Evolutionary conservation across 1,139 yeast genomes (phyloP).

Genomic region (Candida sp.): DNA sequence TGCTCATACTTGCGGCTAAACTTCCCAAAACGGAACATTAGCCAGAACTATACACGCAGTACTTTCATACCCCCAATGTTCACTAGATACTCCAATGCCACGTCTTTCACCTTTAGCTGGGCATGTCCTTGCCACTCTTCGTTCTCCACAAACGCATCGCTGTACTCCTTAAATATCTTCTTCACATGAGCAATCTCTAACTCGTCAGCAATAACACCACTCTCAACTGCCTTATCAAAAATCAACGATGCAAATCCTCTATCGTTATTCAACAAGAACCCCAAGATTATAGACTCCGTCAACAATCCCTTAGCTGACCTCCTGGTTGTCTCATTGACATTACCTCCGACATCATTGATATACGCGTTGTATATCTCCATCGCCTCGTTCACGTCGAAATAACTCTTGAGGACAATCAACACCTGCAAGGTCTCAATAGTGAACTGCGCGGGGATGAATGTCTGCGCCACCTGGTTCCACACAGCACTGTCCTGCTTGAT

Average conservation of each 20-base stretch:
- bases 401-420: constrained; percentile 51
- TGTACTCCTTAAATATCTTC: constrained; percentile 55
- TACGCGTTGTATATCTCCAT: constrained; percentile 57
- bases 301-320: constrained; percentile 51
- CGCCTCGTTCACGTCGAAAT: constrained; percentile 33
- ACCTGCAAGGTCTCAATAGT: constrained; percentile 46
- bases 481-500: constrained; percentile 35
- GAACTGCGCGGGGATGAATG: constrained; percentile 37
- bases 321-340: constrained; percentile 34
- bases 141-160: constrained; percentile 49
- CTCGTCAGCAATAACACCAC: constrained; percentile 43
- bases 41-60: not conserved
- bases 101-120: constrained; percentile 7
- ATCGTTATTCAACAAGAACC: constrained; percentile 54
- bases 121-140: constrained; percentile 28
- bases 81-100: constrained; percentile 11
- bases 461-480: constrained; percentile 47
- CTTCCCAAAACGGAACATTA: constrained; percentile 3
- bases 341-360: constrained; percentile 40
- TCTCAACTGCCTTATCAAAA: constrained; percentile 57
- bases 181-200: constrained; percentile 48
- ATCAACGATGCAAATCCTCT: constrained; percentile 66
- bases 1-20: constrained; percentile 7
- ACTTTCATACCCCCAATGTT: constrained; percentile 6
- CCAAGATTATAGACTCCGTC: constrained; percentile 57